Conservation (phyloP, 2,329 filamentous ascomycete genomes). For the Thelonectria blattea region DNA sequence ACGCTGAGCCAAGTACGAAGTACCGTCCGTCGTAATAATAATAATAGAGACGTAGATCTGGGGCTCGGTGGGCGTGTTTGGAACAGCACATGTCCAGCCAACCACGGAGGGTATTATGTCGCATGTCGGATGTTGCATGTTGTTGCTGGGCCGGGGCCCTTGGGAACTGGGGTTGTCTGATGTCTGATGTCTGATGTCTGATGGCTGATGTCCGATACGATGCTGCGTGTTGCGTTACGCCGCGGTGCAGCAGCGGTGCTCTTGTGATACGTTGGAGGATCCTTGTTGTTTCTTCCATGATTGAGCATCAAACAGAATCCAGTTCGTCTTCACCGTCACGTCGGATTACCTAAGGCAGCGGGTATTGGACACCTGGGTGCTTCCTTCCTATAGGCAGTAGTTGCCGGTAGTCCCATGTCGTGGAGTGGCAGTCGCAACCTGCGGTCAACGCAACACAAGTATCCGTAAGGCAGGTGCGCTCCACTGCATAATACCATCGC, state of each 20-base stretch:
- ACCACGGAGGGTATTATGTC: slow-evolving; percentile 5
- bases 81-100: slow-evolving; percentile 18
- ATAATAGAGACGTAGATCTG: background rate
- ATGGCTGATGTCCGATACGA: slow-evolving; percentile 9
- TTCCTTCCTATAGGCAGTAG: no score
- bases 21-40: background rate
- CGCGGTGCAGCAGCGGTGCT: slow-evolving; percentile 12
- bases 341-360: background rate
- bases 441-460: background rate
- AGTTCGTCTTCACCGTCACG: slow-evolving; percentile 6
- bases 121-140: slow-evolving; percentile 10
- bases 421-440: background rate
- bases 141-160: slow-evolving; percentile 7
- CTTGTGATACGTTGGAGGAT: slow-evolving; percentile 4
- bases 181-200: slow-evolving; percentile 2
- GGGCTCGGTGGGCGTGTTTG: slow-evolving; percentile 16
- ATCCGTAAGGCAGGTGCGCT: background rate
- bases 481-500: background rate
- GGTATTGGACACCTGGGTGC: no score
- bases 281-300: slow-evolving; percentile 6
- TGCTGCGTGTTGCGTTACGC: slow-evolving; percentile 15
- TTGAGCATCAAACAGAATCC: slow-evolving; percentile 8
- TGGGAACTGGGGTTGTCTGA: slow-evolving; percentile 11
- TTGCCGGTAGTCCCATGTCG: background rate
- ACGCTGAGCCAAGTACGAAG: slow-evolving; percentile 13